Evolutionary conservation across 148 eudicot species (phyloP).

Genomic region (Vaccinium vitisidaea): DNA sequence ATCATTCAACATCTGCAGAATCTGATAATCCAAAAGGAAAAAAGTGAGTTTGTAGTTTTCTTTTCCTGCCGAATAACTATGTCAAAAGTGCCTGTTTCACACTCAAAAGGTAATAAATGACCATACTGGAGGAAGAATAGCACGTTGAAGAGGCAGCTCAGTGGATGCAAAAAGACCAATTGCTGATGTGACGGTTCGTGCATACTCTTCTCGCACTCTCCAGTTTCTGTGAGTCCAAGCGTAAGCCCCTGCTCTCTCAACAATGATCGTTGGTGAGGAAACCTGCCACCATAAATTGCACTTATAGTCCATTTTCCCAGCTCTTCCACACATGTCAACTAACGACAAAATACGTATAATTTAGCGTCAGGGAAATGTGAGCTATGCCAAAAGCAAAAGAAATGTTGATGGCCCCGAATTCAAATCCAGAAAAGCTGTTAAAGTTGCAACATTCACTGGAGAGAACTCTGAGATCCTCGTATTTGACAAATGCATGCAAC

Average conservation of each 20-base stretch:
- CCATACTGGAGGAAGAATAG: conserved; percentile 93
- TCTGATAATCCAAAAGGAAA: conserved; percentile 46
- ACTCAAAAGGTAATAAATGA: conserved; percentile 3
- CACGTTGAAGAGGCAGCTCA: conserved; percentile 94
- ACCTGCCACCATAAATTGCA: conserved; percentile 43
- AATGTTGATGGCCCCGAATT: not conserved
- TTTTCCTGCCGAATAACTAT: not conserved
- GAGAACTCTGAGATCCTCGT: not conserved
- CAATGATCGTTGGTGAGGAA: conserved; percentile 90
- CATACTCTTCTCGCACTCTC: conserved; percentile 96
- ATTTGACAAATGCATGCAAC: not conserved
- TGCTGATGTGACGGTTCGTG: conserved; percentile 91
- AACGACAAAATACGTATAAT: not conserved
- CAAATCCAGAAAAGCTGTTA: not conserved
- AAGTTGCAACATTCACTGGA: not conserved
- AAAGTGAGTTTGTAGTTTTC: conserved; percentile 10
- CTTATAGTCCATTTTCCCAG: not conserved
- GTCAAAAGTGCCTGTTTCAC: not conserved
- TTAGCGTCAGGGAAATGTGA: not conserved
- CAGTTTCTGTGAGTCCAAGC: conserved; percentile 98
- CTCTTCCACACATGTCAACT: not conserved
- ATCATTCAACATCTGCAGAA: conserved; percentile 94
- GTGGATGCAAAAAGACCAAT: conserved; percentile 89
- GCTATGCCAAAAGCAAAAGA: not conserved
- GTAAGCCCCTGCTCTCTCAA: conserved; percentile 92